phyloP scores from a whole-genome alignment of 2,329 filamentous ascomycete species.

The Aspergillus novofumigatus region DNA sequence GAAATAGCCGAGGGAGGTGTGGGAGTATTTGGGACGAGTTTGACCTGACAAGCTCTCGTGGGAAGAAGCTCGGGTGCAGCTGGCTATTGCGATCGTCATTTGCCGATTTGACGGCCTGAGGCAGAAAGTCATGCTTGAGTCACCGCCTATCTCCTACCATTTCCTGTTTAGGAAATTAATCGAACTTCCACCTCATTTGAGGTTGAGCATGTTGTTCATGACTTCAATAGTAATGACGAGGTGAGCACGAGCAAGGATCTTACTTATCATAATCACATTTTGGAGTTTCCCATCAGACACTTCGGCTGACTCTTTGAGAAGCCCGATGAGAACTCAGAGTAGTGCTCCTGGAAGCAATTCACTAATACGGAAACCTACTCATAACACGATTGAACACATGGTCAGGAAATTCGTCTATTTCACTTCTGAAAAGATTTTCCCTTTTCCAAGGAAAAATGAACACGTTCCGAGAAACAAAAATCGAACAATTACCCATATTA shows the following conservation, averaged over 20 bases:
- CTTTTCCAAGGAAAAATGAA: not conserved
- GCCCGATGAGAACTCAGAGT: not conserved
- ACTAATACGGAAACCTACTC: not conserved
- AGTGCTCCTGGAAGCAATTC: not conserved
- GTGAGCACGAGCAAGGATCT: not conserved
- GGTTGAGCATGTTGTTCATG: not conserved
- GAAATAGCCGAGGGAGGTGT: not conserved
- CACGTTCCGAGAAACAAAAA: not conserved
- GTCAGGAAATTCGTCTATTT: not conserved
- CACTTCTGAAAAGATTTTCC: not conserved
- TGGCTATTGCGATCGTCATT: conserved; percentile 10
- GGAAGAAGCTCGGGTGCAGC: conserved; percentile 13
- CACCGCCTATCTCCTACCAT: not conserved
- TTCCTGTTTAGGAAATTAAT: not conserved
- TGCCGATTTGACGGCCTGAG: conserved; percentile 21
- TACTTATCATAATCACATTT: not conserved
- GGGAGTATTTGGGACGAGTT: conserved; percentile 3
- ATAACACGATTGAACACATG: not conserved
- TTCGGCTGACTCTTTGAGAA: not conserved
- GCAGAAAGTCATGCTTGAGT: conserved; percentile 14
- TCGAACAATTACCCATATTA: conserved; percentile 7
- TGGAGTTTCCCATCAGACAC: not conserved
- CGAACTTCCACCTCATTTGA: not conserved
- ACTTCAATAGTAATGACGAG: not conserved
- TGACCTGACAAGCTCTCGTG: conserved; percentile 8